Evolutionary conservation across 2,329 filamentous ascomycete genomes (phyloP).

Genomic region (Fusarium ambrosium): DNA sequence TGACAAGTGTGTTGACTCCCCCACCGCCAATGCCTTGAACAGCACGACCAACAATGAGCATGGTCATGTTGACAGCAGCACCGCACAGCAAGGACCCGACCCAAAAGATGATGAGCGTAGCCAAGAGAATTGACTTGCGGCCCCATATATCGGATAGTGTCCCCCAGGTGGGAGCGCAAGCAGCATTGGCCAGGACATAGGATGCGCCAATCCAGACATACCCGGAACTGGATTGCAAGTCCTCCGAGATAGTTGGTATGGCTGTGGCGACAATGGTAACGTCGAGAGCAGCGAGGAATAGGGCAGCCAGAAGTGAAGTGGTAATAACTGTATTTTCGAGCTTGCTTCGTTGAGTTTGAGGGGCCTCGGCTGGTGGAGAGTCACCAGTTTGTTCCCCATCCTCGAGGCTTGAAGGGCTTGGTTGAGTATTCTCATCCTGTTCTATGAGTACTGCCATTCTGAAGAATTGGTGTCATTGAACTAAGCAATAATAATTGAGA

Average conservation of each 20-base stretch:
- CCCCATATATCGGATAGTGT: constrained; percentile 23
- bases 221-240: constrained; percentile 3
- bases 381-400: not conserved
- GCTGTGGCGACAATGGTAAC: not conserved
- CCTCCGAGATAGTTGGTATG: constrained; percentile 12
- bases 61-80: constrained; percentile 4
- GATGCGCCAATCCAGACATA: constrained; percentile 24
- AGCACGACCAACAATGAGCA: constrained; percentile 14
- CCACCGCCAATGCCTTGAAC: constrained; percentile 15
- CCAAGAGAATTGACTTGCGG: constrained; percentile 19
- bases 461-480: not conserved
- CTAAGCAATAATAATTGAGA: no score
- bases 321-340: not conserved
- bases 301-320: not conserved
- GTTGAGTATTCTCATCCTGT: not conserved
- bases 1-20: constrained; percentile 8
- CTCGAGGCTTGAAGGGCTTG: not conserved
- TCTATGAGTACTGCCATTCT: not conserved
- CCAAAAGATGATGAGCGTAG: constrained; percentile 1
- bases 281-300: not conserved
- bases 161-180: constrained; percentile 11
- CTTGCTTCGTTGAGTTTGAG: not conserved
- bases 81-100: constrained; percentile 2
- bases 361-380: not conserved
- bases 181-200: constrained; percentile 16